These are phyloP conservation scores for Aspergillus sp. DNA, from an alignment of 2,329 filamentous ascomycete species.

Conservation along the genomic window DNA sequence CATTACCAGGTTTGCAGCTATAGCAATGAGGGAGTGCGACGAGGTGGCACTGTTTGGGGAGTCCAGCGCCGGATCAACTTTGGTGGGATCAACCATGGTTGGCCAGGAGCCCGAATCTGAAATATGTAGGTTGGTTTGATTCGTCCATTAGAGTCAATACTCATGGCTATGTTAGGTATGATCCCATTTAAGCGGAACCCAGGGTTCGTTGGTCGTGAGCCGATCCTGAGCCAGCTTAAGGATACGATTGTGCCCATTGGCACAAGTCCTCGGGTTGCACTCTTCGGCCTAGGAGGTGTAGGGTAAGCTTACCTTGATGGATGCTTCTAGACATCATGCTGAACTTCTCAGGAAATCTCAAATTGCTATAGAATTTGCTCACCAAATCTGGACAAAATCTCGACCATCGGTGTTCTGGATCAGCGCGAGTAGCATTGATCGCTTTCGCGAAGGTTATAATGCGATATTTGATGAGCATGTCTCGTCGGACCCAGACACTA, in stretches of 20 bases:
- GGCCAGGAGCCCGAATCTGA: not conserved
- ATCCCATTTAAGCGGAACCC: slow-evolving; percentile 12
- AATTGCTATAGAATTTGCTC: slow-evolving; percentile 14
- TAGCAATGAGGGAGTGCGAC: not conserved
- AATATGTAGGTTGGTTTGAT: not conserved
- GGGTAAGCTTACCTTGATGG: not conserved
- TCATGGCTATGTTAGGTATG: slow-evolving; percentile 3
- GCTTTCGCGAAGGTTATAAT: slow-evolving; percentile 12
- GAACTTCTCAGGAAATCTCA: slow-evolving; percentile 13
- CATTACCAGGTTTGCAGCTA: slow-evolving; percentile 7
- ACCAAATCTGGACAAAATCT: slow-evolving; percentile 2
- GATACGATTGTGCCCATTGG: slow-evolving; percentile 5
- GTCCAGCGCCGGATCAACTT: not conserved
- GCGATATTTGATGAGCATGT: slow-evolving; percentile 6
- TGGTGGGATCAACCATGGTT: not conserved
- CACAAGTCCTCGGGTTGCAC: slow-evolving; percentile 5
- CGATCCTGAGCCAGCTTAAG: not conserved
- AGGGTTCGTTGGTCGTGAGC: slow-evolving; percentile 10
- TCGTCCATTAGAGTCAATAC: not conserved
- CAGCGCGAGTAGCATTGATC: slow-evolving; percentile 12
- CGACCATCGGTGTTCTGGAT: slow-evolving; percentile 14
- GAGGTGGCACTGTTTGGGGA: not conserved
- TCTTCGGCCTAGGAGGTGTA: slow-evolving; percentile 16
- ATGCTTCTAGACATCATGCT: not conserved
- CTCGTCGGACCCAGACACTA: not conserved